Evolutionary conservation across 495 filamentous ascomycete species (phyloP).

Genomic region (Lentithecium fluviatile): DNA sequence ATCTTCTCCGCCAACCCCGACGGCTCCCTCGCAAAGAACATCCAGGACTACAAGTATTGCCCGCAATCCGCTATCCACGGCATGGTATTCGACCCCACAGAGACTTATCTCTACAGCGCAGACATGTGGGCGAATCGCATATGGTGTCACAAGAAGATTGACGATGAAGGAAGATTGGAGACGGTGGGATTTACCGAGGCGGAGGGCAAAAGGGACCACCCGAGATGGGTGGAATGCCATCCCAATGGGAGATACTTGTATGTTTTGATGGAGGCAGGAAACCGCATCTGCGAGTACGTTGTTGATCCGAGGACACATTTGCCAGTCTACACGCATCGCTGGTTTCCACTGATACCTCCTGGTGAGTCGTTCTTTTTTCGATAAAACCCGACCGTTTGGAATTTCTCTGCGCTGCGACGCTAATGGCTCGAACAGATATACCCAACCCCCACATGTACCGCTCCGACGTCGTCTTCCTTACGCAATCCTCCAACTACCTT

Average conservation of each 20-base stretch:
- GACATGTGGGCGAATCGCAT: conserved; percentile 82
- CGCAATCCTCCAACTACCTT: conserved; percentile 64
- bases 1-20: conserved; percentile 66
- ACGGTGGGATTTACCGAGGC: conserved; percentile 68
- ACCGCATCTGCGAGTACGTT: conserved; percentile 74
- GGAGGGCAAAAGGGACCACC: conserved; percentile 69
- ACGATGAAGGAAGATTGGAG: conserved; percentile 60
- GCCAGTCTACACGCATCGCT: conserved; percentile 78
- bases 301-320: conserved; percentile 71
- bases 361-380: conserved; percentile 46
- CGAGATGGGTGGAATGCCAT: conserved; percentile 81
- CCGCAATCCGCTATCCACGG: conserved; percentile 76
- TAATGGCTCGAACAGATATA: conserved; percentile 20
- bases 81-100: conserved; percentile 83
- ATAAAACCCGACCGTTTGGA: no score
- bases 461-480: conserved; percentile 71
- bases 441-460: conserved; percentile 59
- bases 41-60: conserved; percentile 78
- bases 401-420: no score
- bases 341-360: conserved; percentile 73
- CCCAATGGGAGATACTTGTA: conserved; percentile 74
- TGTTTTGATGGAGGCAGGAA: conserved; percentile 82
- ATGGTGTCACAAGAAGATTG: conserved; percentile 74
- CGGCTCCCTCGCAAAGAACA: conserved; percentile 63
- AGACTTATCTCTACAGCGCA: conserved; percentile 82